A percentile compares a stretch with the other conserved stretches of the same genome.
These are phyloP conservation scores for Ophiorrhiza pumila DNA, from an alignment of 257 asterid species.

Conservation along the genomic window DNA sequence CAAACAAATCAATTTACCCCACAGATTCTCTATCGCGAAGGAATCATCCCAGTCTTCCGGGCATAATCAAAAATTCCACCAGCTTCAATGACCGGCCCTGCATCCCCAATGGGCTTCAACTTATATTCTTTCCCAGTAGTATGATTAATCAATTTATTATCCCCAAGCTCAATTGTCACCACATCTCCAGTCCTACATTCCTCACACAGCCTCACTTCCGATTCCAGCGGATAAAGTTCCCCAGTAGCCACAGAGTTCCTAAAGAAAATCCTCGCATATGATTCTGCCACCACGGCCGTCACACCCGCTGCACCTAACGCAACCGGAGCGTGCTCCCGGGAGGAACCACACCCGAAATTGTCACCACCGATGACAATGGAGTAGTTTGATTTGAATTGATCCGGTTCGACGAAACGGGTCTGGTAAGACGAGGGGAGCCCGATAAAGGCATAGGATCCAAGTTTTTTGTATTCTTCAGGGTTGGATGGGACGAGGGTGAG, in stretches of 20 bases:
- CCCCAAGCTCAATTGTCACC: conserved; percentile 71
- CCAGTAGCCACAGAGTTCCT: conserved; percentile 94
- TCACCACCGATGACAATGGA: conserved; percentile 78
- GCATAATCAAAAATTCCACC: conserved; percentile 96
- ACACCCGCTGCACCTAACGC: conserved; percentile 90
- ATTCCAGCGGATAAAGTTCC: conserved; percentile 82
- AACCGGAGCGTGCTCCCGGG: conserved; percentile 95
- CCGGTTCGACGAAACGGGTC: conserved; percentile 75
- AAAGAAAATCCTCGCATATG: conserved; percentile 85
- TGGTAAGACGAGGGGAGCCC: conserved; percentile 70
- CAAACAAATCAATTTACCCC: conserved; percentile 4
- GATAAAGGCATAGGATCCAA: conserved; percentile 80
- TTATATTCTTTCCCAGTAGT: conserved; percentile 70
- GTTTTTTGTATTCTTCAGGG: conserved; percentile 84
- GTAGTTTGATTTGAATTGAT: conserved; percentile 55
- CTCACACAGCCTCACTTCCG: conserved; percentile 79
- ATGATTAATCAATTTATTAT: conserved; percentile 71
- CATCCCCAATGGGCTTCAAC: conserved; percentile 93
- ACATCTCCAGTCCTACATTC: conserved; percentile 89
- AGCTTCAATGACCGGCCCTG: conserved; percentile 92
- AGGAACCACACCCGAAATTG: conserved; percentile 94
- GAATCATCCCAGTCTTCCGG: conserved; percentile 85
- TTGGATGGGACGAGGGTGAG: conserved; percentile 93
- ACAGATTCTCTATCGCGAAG: conserved; percentile 34
- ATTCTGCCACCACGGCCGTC: conserved; percentile 86